Evolutionary conservation across 176 grass and related monocot species (phyloP).

Genomic region (Oryza australiensis): DNA sequence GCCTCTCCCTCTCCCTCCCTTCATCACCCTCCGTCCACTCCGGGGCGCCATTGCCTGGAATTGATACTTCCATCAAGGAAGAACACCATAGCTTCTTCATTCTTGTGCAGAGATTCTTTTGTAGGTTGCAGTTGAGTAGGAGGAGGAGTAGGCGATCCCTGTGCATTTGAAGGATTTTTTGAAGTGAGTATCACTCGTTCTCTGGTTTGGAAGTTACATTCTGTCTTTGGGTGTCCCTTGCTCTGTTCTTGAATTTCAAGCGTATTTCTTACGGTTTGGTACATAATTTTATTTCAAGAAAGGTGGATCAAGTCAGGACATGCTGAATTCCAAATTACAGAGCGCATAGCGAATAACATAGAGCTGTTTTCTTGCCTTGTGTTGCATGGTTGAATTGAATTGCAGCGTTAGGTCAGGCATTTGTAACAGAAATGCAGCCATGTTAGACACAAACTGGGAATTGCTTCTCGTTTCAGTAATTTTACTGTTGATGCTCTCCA

Average conservation of each 20-base stretch:
- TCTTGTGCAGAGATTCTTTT: background rate
- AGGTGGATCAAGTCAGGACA: background rate
- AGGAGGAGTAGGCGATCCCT: background rate
- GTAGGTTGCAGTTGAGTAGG: background rate
- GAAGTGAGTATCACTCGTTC: constrained; percentile 32
- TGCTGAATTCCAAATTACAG: background rate
- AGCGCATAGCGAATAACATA: background rate
- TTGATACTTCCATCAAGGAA: background rate
- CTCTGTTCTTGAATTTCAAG: background rate
- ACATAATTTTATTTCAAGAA: background rate
- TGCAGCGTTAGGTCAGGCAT: background rate
- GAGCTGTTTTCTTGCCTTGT: background rate
- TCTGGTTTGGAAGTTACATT: background rate
- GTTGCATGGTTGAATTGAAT: background rate
- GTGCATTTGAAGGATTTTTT: constrained; percentile 10
- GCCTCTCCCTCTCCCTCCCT: constrained; percentile 5
- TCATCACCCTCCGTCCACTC: constrained; percentile 29
- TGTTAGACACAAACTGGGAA: constrained; percentile 6
- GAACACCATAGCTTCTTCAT: background rate
- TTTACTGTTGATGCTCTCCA: background rate
- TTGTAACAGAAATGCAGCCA: background rate
- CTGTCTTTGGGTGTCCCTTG: background rate
- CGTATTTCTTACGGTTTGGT: background rate
- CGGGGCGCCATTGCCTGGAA: background rate
- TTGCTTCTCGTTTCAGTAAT: background rate